Conservation (phyloP, 208 protist genomes). For the Wallacemonas rigidus region DNA sequence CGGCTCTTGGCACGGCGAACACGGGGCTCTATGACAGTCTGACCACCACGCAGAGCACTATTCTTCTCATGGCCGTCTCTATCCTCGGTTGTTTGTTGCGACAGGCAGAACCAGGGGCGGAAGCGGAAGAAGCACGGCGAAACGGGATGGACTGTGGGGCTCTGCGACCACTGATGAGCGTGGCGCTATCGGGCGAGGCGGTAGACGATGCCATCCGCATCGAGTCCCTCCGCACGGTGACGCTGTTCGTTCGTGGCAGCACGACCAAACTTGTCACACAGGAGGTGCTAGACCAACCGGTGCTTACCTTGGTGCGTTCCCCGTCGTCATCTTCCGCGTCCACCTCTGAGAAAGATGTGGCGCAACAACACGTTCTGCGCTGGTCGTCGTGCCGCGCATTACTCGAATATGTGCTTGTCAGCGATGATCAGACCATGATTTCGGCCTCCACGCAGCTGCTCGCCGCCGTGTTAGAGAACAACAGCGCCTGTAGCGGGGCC, state of each 20-base stretch:
- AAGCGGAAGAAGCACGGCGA: constrained; percentile 11
- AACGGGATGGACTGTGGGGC: constrained; percentile 45
- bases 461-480: constrained; percentile 27
- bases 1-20: too few species aligned
- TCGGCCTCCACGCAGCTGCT: constrained; percentile 51
- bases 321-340: background rate
- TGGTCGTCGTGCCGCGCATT: constrained; percentile 52
- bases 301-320: background rate
- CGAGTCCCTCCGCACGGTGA: constrained; percentile 67
- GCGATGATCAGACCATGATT: constrained; percentile 54
- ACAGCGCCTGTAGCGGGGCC: background rate
- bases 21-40: background rate
- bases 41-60: background rate
- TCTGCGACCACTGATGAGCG: constrained; percentile 43
- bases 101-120: constrained; percentile 35
- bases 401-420: constrained; percentile 59
- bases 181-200: constrained; percentile 61
- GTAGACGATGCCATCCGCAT: constrained; percentile 79
- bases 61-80: constrained; percentile 53
- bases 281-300: constrained; percentile 40
- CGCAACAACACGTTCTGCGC: constrained; percentile 21
- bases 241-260: constrained; percentile 40
- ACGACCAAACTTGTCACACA: constrained; percentile 33
- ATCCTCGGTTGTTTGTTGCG: constrained; percentile 61
- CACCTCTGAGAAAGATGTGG: background rate